A percentile compares a stretch with the other conserved stretches of the same genome.
phyloP scores from a whole-genome alignment of 176 grass and related monocot species.

The Ananas comosus region DNA sequence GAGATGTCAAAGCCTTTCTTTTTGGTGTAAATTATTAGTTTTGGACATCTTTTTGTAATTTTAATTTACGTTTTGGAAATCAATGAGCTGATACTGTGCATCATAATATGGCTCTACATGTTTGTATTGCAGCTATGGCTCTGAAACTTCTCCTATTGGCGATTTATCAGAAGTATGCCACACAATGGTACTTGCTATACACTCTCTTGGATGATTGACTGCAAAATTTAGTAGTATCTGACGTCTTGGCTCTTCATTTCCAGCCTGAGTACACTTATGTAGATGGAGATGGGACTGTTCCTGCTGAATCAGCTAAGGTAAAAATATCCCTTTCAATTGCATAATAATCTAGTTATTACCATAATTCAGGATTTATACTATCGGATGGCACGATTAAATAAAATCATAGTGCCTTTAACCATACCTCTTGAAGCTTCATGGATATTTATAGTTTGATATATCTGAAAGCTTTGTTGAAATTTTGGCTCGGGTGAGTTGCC shows the following conservation, averaged over 20 bases:
- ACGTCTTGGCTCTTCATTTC: conserved; percentile 21
- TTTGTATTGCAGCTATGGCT: conserved; percentile 63
- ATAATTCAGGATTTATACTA: no score
- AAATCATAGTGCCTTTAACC: no score
- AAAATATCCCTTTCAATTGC: not conserved
- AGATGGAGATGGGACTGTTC: conserved; percentile 91
- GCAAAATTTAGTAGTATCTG: conserved; percentile 10
- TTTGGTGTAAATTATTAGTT: not conserved
- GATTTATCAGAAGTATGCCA: conserved; percentile 82
- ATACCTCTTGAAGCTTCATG: no score
- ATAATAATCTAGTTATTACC: not conserved
- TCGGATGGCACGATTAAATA: no score
- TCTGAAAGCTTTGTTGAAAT: no score
- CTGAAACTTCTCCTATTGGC: conserved; percentile 69
- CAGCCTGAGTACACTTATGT: conserved; percentile 79
- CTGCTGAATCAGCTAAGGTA: conserved; percentile 69
- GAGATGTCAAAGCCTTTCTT: not conserved
- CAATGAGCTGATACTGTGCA: not conserved
- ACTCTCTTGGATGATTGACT: conserved; percentile 14
- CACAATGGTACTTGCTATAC: conserved; percentile 45
- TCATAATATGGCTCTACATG: not conserved
- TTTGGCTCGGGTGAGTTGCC: no score
- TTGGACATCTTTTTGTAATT: not conserved
- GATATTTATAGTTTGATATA: no score
- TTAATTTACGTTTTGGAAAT: not conserved